Evolutionary conservation across 306 rosid genomes (phyloP).

Genomic region (Lotus japonicus): DNA sequence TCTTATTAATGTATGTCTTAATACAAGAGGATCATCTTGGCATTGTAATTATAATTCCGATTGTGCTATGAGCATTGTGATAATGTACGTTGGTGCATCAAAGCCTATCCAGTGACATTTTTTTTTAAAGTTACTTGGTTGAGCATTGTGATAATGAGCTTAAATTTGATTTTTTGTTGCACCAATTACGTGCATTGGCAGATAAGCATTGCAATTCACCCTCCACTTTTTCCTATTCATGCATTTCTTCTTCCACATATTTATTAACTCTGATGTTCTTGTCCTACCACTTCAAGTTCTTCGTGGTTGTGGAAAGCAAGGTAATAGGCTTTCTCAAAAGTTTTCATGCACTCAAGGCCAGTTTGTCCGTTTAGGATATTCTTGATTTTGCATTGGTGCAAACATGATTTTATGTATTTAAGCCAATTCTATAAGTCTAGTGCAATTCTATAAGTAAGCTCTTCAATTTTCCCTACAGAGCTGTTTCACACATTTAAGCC

Average conservation of each 20-base stretch:
- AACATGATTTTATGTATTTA: too few relatives aligned
- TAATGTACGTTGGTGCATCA: too few relatives aligned
- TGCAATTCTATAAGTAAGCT: not conserved
- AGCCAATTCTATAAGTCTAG: not conserved
- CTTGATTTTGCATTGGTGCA: too few relatives aligned
- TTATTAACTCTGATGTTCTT: not conserved
- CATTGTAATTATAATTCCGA: too few relatives aligned
- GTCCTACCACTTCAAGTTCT: not conserved
- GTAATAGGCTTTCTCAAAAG: slow-evolving; percentile 4
- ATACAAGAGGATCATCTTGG: too few relatives aligned
- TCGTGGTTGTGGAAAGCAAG: slow-evolving; percentile 10
- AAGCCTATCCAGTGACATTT: too few relatives aligned
- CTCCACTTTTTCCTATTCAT: not conserved
- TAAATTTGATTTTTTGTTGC: not conserved
- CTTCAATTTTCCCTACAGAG: not conserved
- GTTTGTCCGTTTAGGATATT: slow-evolving; percentile 6
- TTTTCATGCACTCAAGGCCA: slow-evolving; percentile 16
- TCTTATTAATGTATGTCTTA: too few relatives aligned
- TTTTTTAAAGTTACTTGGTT: too few relatives aligned
- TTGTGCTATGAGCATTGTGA: too few relatives aligned
- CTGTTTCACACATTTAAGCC: too few relatives aligned
- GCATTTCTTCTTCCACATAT: not conserved
- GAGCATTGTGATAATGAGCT: too few relatives aligned
- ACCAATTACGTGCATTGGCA: not conserved
- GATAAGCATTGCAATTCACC: not conserved